These are phyloP conservation scores for Arxiozyma telluris DNA, from an alignment of 1,139 yeast species.

Conservation along the genomic window DNA sequence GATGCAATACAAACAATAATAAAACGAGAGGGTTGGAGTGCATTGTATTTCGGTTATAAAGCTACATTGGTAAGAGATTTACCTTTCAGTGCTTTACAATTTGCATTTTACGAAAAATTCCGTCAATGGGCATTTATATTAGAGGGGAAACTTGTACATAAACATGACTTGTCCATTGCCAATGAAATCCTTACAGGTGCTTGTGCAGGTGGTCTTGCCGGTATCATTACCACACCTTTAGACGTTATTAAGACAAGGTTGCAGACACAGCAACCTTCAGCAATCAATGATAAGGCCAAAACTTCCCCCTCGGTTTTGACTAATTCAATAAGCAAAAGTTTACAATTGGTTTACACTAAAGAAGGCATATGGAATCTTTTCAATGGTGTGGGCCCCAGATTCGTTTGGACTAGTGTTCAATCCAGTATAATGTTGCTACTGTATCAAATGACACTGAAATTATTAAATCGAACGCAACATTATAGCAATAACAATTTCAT, in stretches of 20 bases:
- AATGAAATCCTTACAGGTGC: slow-evolving; percentile 83
- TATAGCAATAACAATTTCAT: not conserved
- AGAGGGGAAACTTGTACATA: slow-evolving; percentile 20
- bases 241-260: slow-evolving; percentile 92
- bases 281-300: slow-evolving; percentile 16
- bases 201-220: slow-evolving; percentile 94
- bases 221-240: slow-evolving; percentile 70
- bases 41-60: slow-evolving; percentile 83
- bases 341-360: slow-evolving; percentile 53
- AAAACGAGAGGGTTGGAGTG: slow-evolving; percentile 58
- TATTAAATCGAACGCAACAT: slow-evolving; percentile 15
- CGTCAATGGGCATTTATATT: slow-evolving; percentile 48
- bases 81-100: slow-evolving; percentile 91
- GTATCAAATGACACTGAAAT: slow-evolving; percentile 48
- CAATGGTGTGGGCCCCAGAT: slow-evolving; percentile 92
- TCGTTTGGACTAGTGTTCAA: slow-evolving; percentile 94
- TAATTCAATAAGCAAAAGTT: slow-evolving; percentile 52
- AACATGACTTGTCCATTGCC: slow-evolving; percentile 44
- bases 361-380: slow-evolving; percentile 80
- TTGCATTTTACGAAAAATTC: slow-evolving; percentile 88
- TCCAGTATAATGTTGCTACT: slow-evolving; percentile 88
- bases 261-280: slow-evolving; percentile 53
- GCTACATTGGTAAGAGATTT: slow-evolving; percentile 87
- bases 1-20: slow-evolving; percentile 63
- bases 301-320: slow-evolving; percentile 32